Evolutionary conservation across 495 filamentous ascomycete genomes (phyloP), one percentile per base, ranked within the genome.

Genomic region (Neurospora sp.): DNA sequence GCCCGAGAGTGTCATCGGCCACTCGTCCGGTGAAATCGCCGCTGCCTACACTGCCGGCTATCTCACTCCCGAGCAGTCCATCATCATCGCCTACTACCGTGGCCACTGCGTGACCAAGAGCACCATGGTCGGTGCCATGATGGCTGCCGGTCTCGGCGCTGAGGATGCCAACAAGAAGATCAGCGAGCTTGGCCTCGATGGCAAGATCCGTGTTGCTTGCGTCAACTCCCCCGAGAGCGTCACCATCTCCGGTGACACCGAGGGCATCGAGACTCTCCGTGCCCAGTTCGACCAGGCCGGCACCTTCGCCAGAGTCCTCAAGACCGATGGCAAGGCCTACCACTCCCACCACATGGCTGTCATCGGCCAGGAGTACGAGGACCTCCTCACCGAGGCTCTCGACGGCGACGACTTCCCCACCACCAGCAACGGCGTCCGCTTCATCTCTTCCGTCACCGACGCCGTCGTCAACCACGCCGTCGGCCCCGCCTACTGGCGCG

Each of bases 11-110:
- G 87, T 89, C 0, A 81, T 89, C 2, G 88, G 89, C 3, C 89
- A 91, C 74, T 91, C 89, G 0, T 88, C 85, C 74, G 89, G 89
- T 3, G 89, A 91, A 75, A 90, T 90, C 75, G 83, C 79, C 2
- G 83, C 83, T 0, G 83, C 83, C 4, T 87, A 85, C 73, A 74
- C 83, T 12, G 71, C 75, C 4, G 85, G 85, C 5, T 78, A 78
- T 20, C 42, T 88, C 20, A 78, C 81, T 4, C 80, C 83, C n/a
- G 35, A 76, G 12, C 79, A 83, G 0, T 85, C 84, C 14, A 85
- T 85, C 79, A 79, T 82, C 59, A 76, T 89, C 0, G 81, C 88
- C 8, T 80, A 83, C 81, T 75, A 84, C 78, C 77, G 81, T 69
- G 77, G 84, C 3, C 73, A 79, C 23, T 66, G 81, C 5, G 76